Conservation (phyloP, 345 rosid species). For the Moringa oleifera region DNA sequence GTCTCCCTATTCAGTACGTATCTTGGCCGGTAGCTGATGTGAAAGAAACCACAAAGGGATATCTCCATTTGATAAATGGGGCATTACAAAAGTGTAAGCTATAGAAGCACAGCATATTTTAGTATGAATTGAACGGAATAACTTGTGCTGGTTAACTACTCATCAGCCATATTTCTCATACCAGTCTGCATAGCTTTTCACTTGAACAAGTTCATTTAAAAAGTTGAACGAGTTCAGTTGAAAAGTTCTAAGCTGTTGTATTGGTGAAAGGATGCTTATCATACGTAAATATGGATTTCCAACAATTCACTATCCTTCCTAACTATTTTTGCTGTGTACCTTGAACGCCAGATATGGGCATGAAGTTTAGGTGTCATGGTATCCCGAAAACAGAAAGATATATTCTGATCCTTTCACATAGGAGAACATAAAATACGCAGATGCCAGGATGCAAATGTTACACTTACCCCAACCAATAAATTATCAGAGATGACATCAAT, state of each 20-base stretch:
- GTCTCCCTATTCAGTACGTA: no score
- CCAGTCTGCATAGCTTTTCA: not conserved
- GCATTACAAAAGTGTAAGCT: no score
- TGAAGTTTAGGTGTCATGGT: not conserved
- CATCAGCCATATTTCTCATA: no score
- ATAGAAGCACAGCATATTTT: no score
- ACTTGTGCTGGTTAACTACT: not conserved
- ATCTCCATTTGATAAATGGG: no score
- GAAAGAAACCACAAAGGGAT: no score
- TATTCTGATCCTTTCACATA: not conserved
- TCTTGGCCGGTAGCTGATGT: no score
- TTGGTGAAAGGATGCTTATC: not conserved
- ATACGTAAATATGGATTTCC: not conserved
- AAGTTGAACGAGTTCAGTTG: not conserved
- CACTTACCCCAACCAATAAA: constrained; percentile 80
- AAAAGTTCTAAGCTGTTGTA: not conserved
- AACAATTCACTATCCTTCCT: no score
- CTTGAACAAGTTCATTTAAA: not conserved
- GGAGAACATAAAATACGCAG: not conserved
- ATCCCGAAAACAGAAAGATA: not conserved
- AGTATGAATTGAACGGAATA: no score
- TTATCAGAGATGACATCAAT: constrained; percentile 70
- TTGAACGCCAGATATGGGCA: no score
- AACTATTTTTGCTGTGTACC: no score
- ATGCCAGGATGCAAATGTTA: not conserved